Percentiles rank a stretch among this genome's conserved stretches.
Conservation (phyloP, 495 filamentous ascomycete genomes). For the Coniosporium apollinis region DNA sequence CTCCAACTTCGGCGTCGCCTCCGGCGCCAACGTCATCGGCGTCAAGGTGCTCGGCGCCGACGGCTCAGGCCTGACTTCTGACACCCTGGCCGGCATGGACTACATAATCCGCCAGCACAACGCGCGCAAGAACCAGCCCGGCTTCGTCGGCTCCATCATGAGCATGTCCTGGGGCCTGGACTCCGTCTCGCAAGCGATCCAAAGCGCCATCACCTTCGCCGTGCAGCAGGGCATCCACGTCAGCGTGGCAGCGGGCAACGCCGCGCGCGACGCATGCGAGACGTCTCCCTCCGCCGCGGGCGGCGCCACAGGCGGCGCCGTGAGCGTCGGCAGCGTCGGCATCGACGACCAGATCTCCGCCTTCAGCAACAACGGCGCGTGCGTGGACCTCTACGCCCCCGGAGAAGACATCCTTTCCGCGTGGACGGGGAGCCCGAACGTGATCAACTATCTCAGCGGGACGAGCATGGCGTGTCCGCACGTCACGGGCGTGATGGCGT, state of each 20-base stretch:
- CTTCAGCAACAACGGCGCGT: slow-evolving; percentile 27
- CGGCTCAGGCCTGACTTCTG: slow-evolving; percentile 19
- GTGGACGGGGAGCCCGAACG: slow-evolving; percentile 19
- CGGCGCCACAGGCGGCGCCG: slow-evolving; percentile 18
- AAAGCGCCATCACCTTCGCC: slow-evolving; percentile 18
- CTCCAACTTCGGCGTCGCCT: slow-evolving; percentile 21
- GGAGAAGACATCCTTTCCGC: slow-evolving; percentile 22
- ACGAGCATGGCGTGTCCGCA: slow-evolving; percentile 31
- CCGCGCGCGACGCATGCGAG: slow-evolving; percentile 18
- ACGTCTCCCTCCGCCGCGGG: slow-evolving; percentile 20
- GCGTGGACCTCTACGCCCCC: slow-evolving; percentile 29
- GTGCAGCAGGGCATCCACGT: slow-evolving; percentile 21
- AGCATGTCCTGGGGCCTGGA: slow-evolving; percentile 25
- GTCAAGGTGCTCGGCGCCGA: slow-evolving; percentile 24
- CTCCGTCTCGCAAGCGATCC: slow-evolving; percentile 10
- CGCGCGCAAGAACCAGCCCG: slow-evolving; percentile 12
- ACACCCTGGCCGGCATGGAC: slow-evolving; percentile 24
- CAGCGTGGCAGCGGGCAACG: slow-evolving; percentile 26
- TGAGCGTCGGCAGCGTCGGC: slow-evolving; percentile 24
- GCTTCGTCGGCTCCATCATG: slow-evolving; percentile 25
- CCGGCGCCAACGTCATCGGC: slow-evolving; percentile 24
- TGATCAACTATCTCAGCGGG: slow-evolving; percentile 20
- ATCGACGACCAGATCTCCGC: slow-evolving; percentile 14
- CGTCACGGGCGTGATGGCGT: slow-evolving; percentile 35
- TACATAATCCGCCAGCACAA: slow-evolving; percentile 22